These are phyloP conservation scores for Sclerotinia trifoliorum DNA, from an alignment of 2,329 filamentous ascomycete genomes.

Conservation along the genomic window DNA sequence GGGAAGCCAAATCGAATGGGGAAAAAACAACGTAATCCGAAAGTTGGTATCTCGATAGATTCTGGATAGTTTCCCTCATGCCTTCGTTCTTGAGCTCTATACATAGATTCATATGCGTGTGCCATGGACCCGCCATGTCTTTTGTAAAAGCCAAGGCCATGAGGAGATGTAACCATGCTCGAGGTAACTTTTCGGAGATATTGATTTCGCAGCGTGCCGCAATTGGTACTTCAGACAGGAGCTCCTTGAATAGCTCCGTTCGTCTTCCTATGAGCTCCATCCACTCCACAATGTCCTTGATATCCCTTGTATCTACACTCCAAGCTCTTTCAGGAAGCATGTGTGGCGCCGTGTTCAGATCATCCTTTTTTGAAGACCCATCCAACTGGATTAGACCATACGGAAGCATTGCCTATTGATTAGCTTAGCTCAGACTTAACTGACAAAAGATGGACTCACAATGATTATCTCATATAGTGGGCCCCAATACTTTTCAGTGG, in stretches of 20 bases:
- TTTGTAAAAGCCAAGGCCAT: slow-evolving; percentile 26
- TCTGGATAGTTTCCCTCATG: slow-evolving; percentile 5
- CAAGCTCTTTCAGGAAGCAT: neutral
- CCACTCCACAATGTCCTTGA: neutral
- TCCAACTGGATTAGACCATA: neutral
- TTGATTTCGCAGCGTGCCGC: slow-evolving; percentile 22
- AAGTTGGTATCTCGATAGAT: slow-evolving; percentile 1
- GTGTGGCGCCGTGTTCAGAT: neutral
- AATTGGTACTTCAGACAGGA: neutral
- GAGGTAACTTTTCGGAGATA: slow-evolving; percentile 29
- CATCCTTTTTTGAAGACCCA: neutral
- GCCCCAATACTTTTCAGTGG: slow-evolving; percentile 47
- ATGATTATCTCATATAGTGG: slow-evolving; percentile 40
- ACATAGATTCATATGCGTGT: slow-evolving; percentile 8
- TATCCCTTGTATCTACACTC: neutral
- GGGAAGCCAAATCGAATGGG: slow-evolving; percentile 29
- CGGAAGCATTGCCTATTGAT: slow-evolving; percentile 7
- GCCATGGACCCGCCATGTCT: slow-evolving; percentile 26
- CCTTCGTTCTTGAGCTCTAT: neutral
- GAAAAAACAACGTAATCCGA: slow-evolving; percentile 27
- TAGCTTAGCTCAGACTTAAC: neutral
- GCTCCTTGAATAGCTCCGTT: slow-evolving; percentile 2
- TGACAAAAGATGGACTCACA: slow-evolving; percentile 32
- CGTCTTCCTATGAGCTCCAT: neutral
- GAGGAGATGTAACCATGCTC: slow-evolving; percentile 32